Base-by-base conservation (phyloP, 169 alveolate genomes). In the Plasmodium blacklocki region DNA sequence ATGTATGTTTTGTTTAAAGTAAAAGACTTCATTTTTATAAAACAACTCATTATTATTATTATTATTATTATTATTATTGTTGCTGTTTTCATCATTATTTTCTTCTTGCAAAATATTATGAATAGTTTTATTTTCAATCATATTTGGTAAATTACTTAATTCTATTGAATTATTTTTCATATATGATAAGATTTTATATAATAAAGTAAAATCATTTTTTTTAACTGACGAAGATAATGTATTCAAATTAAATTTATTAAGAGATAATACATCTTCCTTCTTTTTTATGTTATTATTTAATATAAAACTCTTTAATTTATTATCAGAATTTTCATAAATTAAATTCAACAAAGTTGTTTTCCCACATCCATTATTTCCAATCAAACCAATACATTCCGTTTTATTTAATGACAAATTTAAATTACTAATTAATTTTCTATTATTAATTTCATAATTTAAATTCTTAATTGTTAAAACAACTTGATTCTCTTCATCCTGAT, bases 331-430 rank as follows among this genome's bases (percentile, higher is more conserved):
- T 32, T 83, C 91, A 29, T 14, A 75, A 58, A 88, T 88, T 60
- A 88, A 49, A 58, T 94, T 92, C 45, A 94, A 76, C 59, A 94
- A 78, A 15, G 93, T 83, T n/a, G 95, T 83, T 71, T 94, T 94
- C 3, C 96, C 96, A 45, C 75, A 88, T 19, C 96, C 96, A 94
- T 94, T 94, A 67, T 94, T 94, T 2, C 96, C 96, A 23, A 94
- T 88, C 14, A 94, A 85, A 15, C 96, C 95, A 7, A 94, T 76
- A 67, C 96, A 92, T 21, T 94, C 96, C 5, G 94, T 93, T 54
- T 75, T 70, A 76, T 88, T 71, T 23, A 94, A 66, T 21, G 75
- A 76, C 4, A 94, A 92, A 70, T 74, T 64, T n/a, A 94, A 78
- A 47, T 94, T 94, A 59, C 60, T 94, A 64, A 94, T 90, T 49